These are phyloP conservation scores for Candida dajiaensis DNA, from an alignment of 805 yeast genomes.

Conservation along the genomic window DNA sequence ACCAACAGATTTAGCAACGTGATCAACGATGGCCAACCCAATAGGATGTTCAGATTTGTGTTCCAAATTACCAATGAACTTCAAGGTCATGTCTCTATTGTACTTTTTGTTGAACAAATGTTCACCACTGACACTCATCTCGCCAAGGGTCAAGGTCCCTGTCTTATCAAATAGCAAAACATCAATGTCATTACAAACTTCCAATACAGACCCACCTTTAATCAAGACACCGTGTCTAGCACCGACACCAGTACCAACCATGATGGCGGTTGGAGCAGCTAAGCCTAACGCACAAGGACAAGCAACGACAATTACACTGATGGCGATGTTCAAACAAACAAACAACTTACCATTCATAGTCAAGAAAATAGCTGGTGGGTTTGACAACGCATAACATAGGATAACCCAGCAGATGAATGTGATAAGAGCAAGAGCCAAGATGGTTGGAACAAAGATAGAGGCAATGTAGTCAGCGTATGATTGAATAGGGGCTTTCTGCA, in stretches of 20 bases:
- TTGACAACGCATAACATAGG: conserved; percentile 28
- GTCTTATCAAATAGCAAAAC: conserved; percentile 88
- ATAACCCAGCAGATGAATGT: conserved; percentile 66
- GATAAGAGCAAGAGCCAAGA: conserved; percentile 50
- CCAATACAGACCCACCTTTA: conserved; percentile 89
- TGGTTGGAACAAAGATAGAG: conserved; percentile 75
- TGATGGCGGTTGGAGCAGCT: conserved; percentile 97
- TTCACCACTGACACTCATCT: conserved; percentile 44
- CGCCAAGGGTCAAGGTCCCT: conserved; percentile 88
- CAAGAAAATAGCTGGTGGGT: conserved; percentile 45
- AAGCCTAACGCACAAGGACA: conserved; percentile 98
- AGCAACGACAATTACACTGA: conserved; percentile 93
- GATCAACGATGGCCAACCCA: conserved; percentile 59
- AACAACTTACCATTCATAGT: conserved; percentile 51
- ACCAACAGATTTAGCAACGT: conserved; percentile 22
- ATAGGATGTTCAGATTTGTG: conserved; percentile 80
- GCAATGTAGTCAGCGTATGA: conserved; percentile 82
- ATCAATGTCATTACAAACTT: conserved; percentile 57
- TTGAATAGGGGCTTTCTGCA: conserved; percentile 86
- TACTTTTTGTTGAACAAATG: conserved; percentile 12
- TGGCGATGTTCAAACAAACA: conserved; percentile 71
- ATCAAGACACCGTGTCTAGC: conserved; percentile 85
- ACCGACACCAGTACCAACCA: conserved; percentile 98
- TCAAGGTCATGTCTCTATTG: conserved; percentile 33
- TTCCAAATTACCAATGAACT: conserved; percentile 54